Evolutionary conservation across 2,329 filamentous ascomycete genomes (phyloP), one percentile per base, ranked within the genome.

Genomic region (Epicoccum nigrum): DNA sequence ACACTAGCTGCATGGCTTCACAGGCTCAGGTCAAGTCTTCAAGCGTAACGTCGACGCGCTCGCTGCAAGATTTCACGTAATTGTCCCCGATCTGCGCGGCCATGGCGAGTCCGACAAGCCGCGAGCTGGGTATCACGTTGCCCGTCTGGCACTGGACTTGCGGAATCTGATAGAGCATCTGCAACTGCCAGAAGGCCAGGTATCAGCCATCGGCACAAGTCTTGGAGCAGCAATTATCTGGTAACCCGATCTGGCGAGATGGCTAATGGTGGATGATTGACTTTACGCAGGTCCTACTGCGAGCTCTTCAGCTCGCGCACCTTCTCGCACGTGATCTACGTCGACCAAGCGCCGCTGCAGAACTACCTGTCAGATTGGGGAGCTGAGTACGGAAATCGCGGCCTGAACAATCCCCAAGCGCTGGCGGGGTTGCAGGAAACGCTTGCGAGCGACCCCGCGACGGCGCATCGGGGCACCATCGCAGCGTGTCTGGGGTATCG

Each of bases 291-390:
- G 63, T 59, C 52, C 11, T 69, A 67, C 19, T 55, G 56, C n/a
- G 65, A 68, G 28, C 48, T 69, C 1, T 69, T 68, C 38, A 63
- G 51, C 7, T 51, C 63, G 1, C 37, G 30, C 11, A 30, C 47
- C 1, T 68, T 68, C 38, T 56, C 56, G 0, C 57, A 59, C 16
- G 53, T 68, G 28, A 27, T 69, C 5, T 69, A 64, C 30, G 66
- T 69, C 4, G 66, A 69, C 34, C 66, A 69, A 34, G 56, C 60
- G 0, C 66, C 66, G 4, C 39, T 69, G 15, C 66, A 69, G 12
- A 61, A 66, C 17, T 64, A 65, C 42, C 34, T 55, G 2, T 44
- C 55, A 3, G 64, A 67, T 17, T 69, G 66, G 66, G 64, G 62
- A 1, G 30, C 54, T 0, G 54, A 51, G 15, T 56, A 56, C 21